Base-by-base conservation (phyloP, 306 rosid species). In the Arachis stenosperma region DNA sequence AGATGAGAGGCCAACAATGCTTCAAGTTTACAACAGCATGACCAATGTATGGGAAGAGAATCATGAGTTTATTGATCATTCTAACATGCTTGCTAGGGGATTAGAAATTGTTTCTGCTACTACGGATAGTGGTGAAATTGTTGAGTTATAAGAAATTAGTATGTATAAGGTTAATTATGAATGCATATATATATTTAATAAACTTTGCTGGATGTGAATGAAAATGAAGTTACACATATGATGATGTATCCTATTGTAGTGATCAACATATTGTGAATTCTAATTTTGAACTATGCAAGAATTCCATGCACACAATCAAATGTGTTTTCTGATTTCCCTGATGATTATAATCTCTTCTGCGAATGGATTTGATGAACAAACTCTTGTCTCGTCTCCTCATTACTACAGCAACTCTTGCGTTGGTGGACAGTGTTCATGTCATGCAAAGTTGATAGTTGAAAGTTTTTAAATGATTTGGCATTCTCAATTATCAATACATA, bases 1-100 rank as follows among this genome's bases (percentile, higher is more conserved):
- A 0, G 17, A 75, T 47, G 64, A 65, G 50, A 81, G 82, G 44
- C 85, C 83, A 77, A 77, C 78, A 0, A 80, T 84, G 87, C 75
- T 77, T 37, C 53, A 81, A 70, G 81, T 84, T 43, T 78, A 78
- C 71, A 60, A 42, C n/a, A 78, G 7, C 7, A 13, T 84, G 46
- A 59, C 22, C 39, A 60, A 22, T 33, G 2, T 68, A 6, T 57
- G 78, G 71, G 46, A 60, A 37, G 60, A 14, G 12, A 8, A 0
- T 57, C 14, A 57, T 47, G 29, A 59, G 37, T 11, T 5, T 2
- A 0, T 3, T 29, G 50, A 69, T 74, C 64, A 33, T 37, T 61
- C 48, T 36, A 10, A 46, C 1, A 3, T 22, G 5, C 12, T 33
- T 33, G 37, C 37, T 11, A 9, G 8, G 0, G 5, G 6, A 4